phyloP scores from a whole-genome alignment of 352 stramenopile species.

The Peronosclerospora sorghi region DNA sequence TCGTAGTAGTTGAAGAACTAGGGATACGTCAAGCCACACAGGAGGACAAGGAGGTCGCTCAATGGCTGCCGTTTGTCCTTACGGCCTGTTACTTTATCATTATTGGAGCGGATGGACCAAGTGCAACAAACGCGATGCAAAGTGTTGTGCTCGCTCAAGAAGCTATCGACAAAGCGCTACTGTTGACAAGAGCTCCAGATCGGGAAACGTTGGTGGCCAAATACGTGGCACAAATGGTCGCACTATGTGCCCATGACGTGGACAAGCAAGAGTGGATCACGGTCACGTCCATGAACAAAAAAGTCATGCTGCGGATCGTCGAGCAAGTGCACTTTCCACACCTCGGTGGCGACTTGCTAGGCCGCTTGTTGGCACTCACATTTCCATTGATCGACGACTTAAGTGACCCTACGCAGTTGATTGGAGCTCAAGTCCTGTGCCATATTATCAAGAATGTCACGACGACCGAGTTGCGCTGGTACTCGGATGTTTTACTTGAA shows the following conservation, averaged over 20 bases:
- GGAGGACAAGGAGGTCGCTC: slow-evolving; percentile 10
- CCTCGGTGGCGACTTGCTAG: slow-evolving; percentile 56
- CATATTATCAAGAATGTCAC: slow-evolving; percentile 60
- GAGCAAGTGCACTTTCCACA: slow-evolving; percentile 45
- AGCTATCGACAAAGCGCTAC: slow-evolving; percentile 13
- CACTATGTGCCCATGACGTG: slow-evolving; percentile 37
- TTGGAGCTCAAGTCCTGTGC: slow-evolving; percentile 46
- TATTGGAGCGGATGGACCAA: slow-evolving; percentile 12
- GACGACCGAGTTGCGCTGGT: slow-evolving; percentile 69
- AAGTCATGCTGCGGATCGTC: slow-evolving; percentile 43
- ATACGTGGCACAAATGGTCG: slow-evolving; percentile 28
- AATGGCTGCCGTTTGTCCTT: slow-evolving; percentile 33
- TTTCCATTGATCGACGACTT: slow-evolving; percentile 75
- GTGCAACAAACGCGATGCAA: slow-evolving; percentile 15
- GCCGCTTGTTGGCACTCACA: slow-evolving; percentile 59
- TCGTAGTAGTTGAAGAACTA: slow-evolving; percentile 11
- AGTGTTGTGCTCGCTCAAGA: slow-evolving; percentile 13
- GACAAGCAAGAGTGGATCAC: slow-evolving; percentile 62
- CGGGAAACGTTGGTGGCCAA: slow-evolving; percentile 13
- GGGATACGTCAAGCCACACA: neutral
- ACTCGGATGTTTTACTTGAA: slow-evolving; percentile 62
- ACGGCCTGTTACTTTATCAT: slow-evolving; percentile 29
- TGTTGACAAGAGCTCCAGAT: slow-evolving; percentile 3
- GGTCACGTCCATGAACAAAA: slow-evolving; percentile 32
- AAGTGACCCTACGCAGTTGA: slow-evolving; percentile 41